Base-by-base conservation (phyloP, 768 basidiomycete species). In the Naganishia antarctica region DNA sequence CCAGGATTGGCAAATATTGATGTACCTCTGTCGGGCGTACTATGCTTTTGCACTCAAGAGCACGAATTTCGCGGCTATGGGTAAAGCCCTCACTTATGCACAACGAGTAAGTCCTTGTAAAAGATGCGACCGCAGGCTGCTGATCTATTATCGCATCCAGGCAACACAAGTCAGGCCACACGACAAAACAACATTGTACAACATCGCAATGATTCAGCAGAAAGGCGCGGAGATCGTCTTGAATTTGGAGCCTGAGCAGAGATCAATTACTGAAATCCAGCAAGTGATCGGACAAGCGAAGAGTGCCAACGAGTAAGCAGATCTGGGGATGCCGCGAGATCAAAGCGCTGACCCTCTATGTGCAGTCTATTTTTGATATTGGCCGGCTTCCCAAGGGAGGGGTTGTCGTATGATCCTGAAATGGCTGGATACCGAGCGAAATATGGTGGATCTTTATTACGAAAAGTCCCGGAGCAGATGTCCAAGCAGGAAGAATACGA, bases 151-250 rank as follows among this genome's bases (percentile, higher is more conserved):
- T 25, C 63, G n/a, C 28, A 12, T 9, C 4, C 68, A 97, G 93
- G 92, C 93, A 1, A 80, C 88, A 16, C 87, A 90, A 68, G 78
- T 91, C 6, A 86, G 88, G 68, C 91, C 92, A 0, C 83, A 81
- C 61, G 96, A 99, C 80, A 92, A 93, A 73, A 89, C 91, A 3
- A 85, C 88, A 57, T 66, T 91, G 45, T 98, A 93, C 79, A 98
- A 99, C 76, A 90, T 97, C 70, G 93, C 94, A 61, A 93, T 99
- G 88, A 91, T 98, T 34, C 87, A 93, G 76, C 96, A 99, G 75
- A 97, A 97, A 78, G 87, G 89, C 0, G 89, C 91, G 0, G 94
- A 97, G 76, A 82, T 97, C 79, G 79, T 98, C 26, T 86, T 91
- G 68, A 82, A 84, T 0, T 78, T 93, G 26, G 81, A 82, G 0